These are phyloP conservation scores for Mycena leptocephala DNA, from an alignment of 768 basidiomycete species.

Conservation along the genomic window DNA sequence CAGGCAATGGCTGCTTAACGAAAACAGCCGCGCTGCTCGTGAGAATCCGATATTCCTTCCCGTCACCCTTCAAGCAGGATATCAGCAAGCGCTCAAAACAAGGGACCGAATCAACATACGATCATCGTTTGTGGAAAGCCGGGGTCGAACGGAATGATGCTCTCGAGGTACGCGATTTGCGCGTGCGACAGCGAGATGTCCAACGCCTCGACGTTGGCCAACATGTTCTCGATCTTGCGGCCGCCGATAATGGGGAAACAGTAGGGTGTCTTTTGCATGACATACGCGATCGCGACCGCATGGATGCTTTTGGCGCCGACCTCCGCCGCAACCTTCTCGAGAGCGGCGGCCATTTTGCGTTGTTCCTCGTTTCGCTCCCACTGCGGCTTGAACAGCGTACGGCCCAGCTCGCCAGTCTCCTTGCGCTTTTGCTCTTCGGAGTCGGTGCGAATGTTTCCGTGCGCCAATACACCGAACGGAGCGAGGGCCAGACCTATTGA, in stretches of 20 bases:
- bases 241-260: slow-evolving; percentile 54
- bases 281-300: slow-evolving; percentile 69
- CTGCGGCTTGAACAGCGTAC: slow-evolving; percentile 42
- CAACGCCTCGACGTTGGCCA: slow-evolving; percentile 67
- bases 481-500: slow-evolving; percentile 13
- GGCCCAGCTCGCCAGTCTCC: slow-evolving; percentile 54
- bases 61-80: slow-evolving; percentile 1
- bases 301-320: slow-evolving; percentile 65
- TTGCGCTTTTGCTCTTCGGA: slow-evolving; percentile 45
- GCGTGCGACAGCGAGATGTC: slow-evolving; percentile 61
- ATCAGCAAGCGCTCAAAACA: neutral
- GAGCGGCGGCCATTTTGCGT: slow-evolving; percentile 56
- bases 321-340: slow-evolving; percentile 68
- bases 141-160: slow-evolving; percentile 57
- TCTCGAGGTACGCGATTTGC: slow-evolving; percentile 64
- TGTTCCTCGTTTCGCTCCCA: slow-evolving; percentile 68
- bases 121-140: slow-evolving; percentile 62
- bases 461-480: slow-evolving; percentile 10
- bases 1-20: neutral
- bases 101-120: slow-evolving; percentile 40
- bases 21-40: slow-evolving; percentile 9
- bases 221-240: slow-evolving; percentile 67
- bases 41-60: neutral
- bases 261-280: slow-evolving; percentile 69
- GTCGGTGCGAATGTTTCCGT: slow-evolving; percentile 65